Evolutionary conservation across 1,284 basidiomycete species (phyloP).

Genomic region (Vanrija sp.): DNA sequence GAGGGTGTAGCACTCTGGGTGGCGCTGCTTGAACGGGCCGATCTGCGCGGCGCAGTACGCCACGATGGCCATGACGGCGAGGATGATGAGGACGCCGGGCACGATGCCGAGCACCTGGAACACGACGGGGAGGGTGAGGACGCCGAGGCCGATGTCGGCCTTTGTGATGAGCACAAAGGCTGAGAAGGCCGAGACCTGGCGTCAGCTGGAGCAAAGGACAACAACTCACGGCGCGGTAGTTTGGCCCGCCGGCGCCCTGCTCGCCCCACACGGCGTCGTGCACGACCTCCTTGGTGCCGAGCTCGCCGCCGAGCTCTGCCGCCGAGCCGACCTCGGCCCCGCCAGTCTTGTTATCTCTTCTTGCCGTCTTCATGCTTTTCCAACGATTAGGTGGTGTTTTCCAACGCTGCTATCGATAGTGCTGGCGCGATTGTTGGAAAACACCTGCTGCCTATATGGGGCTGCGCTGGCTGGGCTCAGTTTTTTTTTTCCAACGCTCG

Average conservation of each 20-base stretch:
- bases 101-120: slow-evolving; percentile 30
- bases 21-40: slow-evolving; percentile 22
- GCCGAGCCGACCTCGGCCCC: no score
- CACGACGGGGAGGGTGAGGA: slow-evolving; percentile 33
- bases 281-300: neutral
- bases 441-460: no score
- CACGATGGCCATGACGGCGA: slow-evolving; percentile 26
- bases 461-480: no score
- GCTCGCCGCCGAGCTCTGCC: no score
- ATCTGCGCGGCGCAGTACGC: slow-evolving; percentile 2
- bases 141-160: slow-evolving; percentile 36
- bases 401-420: no score
- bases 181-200: neutral
- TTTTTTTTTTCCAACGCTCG: no score
- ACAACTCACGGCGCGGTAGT: slow-evolving; percentile 28
- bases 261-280: slow-evolving; percentile 33
- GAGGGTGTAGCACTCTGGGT: slow-evolving; percentile 23
- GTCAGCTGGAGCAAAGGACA: no score
- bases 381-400: no score
- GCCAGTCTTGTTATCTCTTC: no score
- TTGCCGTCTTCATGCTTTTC: no score
- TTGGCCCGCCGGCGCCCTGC: slow-evolving; percentile 23
- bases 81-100: slow-evolving; percentile 32
- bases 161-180: slow-evolving; percentile 15
- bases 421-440: no score